These are phyloP conservation scores for Delphinella strobiligena DNA, from an alignment of 2,329 filamentous ascomycete genomes.

Conservation along the genomic window DNA sequence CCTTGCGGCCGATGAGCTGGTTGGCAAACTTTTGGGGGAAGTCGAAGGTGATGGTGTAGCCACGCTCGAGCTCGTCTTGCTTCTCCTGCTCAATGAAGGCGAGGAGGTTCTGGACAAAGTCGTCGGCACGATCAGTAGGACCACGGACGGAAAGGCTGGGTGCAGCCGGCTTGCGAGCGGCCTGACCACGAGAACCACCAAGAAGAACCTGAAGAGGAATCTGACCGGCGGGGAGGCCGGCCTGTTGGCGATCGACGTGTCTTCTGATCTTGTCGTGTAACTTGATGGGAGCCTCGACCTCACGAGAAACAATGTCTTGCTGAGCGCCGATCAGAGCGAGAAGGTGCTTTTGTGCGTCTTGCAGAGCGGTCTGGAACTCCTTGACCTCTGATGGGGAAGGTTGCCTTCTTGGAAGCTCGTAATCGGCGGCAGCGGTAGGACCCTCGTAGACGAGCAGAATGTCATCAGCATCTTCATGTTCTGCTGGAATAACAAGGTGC, in stretches of 20 bases:
- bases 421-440: slow-evolving; percentile 38
- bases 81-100: slow-evolving; percentile 79
- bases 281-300: slow-evolving; percentile 44
- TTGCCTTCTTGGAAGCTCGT: slow-evolving; percentile 42
- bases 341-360: slow-evolving; percentile 47
- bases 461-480: slow-evolving; percentile 45
- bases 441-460: slow-evolving; percentile 68
- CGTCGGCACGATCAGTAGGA: slow-evolving; percentile 58
- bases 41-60: slow-evolving; percentile 74
- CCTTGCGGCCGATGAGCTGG: slow-evolving; percentile 58
- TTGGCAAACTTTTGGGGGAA: slow-evolving; percentile 94
- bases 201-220: slow-evolving; percentile 47
- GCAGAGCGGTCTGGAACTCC: slow-evolving; percentile 44
- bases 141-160: slow-evolving; percentile 56
- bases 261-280: slow-evolving; percentile 53
- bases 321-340: slow-evolving; percentile 41
- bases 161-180: slow-evolving; percentile 41
- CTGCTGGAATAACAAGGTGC: slow-evolving; percentile 58
- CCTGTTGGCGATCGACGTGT: slow-evolving; percentile 46
- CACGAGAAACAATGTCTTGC: slow-evolving; percentile 41
- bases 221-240: slow-evolving; percentile 32
- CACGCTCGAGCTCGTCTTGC: slow-evolving; percentile 85
- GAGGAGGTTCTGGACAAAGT: slow-evolving; percentile 59
- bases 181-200: slow-evolving; percentile 30
- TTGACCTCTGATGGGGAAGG: slow-evolving; percentile 43